These are phyloP conservation scores for Solanum chacoense DNA, from an alignment of 305 asterid genomes.

Conservation along the genomic window DNA sequence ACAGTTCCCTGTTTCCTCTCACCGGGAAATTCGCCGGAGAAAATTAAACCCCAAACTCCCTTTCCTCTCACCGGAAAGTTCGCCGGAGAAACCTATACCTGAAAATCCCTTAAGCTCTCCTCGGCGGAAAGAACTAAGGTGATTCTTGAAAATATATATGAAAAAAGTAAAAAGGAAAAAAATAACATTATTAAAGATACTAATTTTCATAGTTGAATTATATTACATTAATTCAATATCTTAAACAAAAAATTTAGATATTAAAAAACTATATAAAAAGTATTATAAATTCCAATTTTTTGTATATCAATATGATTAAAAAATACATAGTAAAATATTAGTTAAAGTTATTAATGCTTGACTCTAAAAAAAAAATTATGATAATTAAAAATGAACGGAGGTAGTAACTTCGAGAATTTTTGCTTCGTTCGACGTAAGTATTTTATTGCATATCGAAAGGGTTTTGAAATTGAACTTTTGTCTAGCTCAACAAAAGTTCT, in stretches of 20 bases:
- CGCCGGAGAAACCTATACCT: not conserved
- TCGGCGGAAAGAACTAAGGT: not conserved
- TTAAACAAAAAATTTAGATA: too few relatives aligned
- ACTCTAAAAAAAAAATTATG: fast-evolving
- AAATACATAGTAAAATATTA: fast-evolving
- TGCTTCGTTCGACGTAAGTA: not conserved
- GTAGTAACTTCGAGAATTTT: fast-evolving
- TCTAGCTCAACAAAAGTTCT: not conserved
- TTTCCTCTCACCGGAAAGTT: not conserved
- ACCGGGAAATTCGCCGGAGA: not conserved
- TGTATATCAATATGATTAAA: too few relatives aligned
- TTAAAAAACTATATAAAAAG: fast-evolving
- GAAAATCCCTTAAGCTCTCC: not conserved
- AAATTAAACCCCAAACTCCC: not conserved
- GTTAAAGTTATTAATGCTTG: too few relatives aligned
- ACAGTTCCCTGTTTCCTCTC: not conserved
- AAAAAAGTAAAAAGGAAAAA: not conserved
- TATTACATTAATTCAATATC: fast-evolving
- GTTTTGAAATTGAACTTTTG: not conserved
- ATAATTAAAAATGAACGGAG: fast-evolving
- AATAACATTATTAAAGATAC: not conserved
- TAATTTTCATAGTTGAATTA: too few relatives aligned
- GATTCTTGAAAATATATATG: not conserved
- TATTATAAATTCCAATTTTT: too few relatives aligned
- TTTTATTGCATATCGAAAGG: not conserved